A percentile compares a stretch with the other conserved stretches of the same genome.
Evolutionary conservation across 2,329 filamentous ascomycete species (phyloP).

Genomic region (Fusarium ramigenum): DNA sequence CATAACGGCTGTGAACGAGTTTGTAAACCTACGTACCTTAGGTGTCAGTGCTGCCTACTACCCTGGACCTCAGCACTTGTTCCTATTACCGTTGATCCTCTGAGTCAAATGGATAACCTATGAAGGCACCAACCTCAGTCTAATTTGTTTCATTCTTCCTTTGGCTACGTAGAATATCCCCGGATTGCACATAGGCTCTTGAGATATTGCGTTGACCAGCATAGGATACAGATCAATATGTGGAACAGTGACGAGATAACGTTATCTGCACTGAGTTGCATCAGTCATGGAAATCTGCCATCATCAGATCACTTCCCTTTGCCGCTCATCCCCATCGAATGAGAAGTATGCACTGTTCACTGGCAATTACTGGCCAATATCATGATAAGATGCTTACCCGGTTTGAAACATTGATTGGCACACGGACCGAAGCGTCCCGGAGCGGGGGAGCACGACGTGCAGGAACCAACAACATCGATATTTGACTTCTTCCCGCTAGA

Average conservation of each 20-base stretch:
- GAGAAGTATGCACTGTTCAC: not conserved
- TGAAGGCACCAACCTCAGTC: no score
- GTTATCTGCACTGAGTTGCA: not conserved
- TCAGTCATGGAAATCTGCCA: not conserved
- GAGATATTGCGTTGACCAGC: not conserved
- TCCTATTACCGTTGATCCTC: not conserved
- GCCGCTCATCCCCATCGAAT: not conserved
- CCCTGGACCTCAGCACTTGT: not conserved
- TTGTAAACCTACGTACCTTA: not conserved
- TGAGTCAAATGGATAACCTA: not conserved
- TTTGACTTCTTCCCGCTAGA: not conserved
- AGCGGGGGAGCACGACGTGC: slow-evolving; percentile 7
- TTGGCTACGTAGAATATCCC: not conserved
- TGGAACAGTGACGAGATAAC: not conserved
- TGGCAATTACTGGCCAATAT: not conserved
- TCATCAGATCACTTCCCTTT: not conserved
- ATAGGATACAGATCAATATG: not conserved
- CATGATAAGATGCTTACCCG: not conserved
- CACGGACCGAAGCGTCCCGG: slow-evolving; percentile 15
- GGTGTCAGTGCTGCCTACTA: not conserved
- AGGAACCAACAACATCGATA: not conserved
- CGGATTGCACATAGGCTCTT: not conserved
- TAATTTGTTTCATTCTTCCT: not conserved
- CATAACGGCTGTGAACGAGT: not conserved
- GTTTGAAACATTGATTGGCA: not conserved